Conservation (phyloP, 768 basidiomycete genomes). For the Tephrocybe sp. region DNA sequence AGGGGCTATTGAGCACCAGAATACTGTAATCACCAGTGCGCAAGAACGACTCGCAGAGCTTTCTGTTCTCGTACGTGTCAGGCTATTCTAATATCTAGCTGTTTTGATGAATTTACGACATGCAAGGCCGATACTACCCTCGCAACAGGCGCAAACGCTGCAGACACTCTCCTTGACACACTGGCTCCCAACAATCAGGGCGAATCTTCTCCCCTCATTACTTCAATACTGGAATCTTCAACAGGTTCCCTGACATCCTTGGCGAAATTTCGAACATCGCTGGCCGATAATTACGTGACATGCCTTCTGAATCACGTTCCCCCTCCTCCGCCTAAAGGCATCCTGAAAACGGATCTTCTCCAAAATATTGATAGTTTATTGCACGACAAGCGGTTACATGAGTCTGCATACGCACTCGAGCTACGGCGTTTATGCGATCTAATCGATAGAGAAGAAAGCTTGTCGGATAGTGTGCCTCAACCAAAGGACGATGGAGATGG, state of each 20-base stretch:
- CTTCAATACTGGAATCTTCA: neutral
- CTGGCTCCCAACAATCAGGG: neutral
- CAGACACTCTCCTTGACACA: constrained; percentile 10
- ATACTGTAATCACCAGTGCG: constrained; percentile 16
- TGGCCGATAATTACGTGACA: constrained; percentile 4
- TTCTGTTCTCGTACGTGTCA: constrained; percentile 23
- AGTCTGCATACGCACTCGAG: constrained; percentile 14
- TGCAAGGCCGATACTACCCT: constrained; percentile 16
- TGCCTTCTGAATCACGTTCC: constrained; percentile 3
- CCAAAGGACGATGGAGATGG: neutral
- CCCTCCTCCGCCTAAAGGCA: neutral
- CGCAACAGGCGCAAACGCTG: constrained; percentile 9
- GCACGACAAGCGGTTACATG: constrained; percentile 7
- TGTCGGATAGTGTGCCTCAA: neutral
- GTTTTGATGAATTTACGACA: neutral
- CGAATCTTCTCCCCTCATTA: neutral
- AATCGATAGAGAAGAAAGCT: constrained; percentile 3
- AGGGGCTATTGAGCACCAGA: constrained; percentile 20
- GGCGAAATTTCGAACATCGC: constrained; percentile 12
- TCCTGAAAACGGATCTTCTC: neutral
- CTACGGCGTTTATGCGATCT: constrained; percentile 6
- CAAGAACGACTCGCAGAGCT: constrained; percentile 27
- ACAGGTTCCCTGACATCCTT: constrained; percentile 7
- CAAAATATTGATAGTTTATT: neutral
- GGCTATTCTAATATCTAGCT: neutral